Evolutionary conservation across 2,329 filamentous ascomycete genomes (phyloP).

Genomic region (Sphaerostilbella broomeana): DNA sequence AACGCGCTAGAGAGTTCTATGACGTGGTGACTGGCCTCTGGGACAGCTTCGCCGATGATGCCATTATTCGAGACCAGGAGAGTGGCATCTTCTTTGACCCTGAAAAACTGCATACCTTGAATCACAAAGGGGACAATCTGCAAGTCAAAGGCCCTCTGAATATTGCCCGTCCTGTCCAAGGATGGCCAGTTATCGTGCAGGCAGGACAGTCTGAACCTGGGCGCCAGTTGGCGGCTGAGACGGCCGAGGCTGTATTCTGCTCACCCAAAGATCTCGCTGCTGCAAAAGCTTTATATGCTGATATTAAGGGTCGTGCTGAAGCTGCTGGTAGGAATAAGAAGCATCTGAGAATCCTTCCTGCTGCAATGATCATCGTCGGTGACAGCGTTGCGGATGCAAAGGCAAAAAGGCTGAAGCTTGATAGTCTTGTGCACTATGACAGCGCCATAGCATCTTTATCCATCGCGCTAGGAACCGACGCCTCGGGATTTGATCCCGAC

Average conservation of each 20-base stretch:
- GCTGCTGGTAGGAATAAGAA: constrained; percentile 39
- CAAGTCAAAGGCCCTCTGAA: constrained; percentile 43
- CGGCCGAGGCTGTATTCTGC: constrained; percentile 47
- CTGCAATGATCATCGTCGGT: constrained; percentile 43
- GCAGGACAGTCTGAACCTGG: constrained; percentile 48
- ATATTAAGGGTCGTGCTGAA: constrained; percentile 42
- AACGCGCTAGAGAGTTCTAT: constrained; percentile 45
- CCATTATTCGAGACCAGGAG: constrained; percentile 42
- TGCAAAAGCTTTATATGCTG: constrained; percentile 42
- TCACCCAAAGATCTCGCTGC: constrained; percentile 38
- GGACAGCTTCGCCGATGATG: constrained; percentile 51
- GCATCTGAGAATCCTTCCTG: constrained; percentile 46
- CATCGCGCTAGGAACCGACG: constrained; percentile 40
- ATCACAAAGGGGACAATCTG: constrained; percentile 38
- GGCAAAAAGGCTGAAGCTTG: constrained; percentile 41
- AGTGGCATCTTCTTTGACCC: constrained; percentile 45
- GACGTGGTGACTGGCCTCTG: constrained; percentile 47
- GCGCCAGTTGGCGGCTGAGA: constrained; percentile 44
- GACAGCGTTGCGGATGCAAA: constrained; percentile 43
- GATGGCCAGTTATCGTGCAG: constrained; percentile 50
- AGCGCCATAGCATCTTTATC: constrained; percentile 48
- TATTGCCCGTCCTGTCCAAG: constrained; percentile 46
- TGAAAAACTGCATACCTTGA: constrained; percentile 43
- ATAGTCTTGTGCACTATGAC: constrained; percentile 48
- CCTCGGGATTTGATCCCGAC: constrained; percentile 42